Evolutionary conservation across 2,329 filamentous ascomycete species (phyloP), one percentile per base, ranked within the genome.

Genomic region (Geosmithia putterillii): DNA sequence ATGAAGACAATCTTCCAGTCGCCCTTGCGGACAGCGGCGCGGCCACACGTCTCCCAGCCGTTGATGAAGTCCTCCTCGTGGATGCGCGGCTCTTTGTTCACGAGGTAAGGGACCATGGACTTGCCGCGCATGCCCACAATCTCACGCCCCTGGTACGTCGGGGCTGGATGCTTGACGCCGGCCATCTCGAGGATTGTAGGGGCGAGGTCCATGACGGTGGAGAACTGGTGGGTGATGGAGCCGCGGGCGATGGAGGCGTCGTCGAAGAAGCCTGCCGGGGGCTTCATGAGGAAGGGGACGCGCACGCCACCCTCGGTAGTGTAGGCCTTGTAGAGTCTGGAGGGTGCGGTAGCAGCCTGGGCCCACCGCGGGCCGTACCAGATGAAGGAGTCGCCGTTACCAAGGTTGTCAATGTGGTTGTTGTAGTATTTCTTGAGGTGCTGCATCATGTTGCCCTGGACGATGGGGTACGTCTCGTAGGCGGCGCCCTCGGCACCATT

Each of bases 351-450:
- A 9, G 61, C 56, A 1, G 61, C 62, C 39, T 63, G 60, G 2
- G 72, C 73, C 72, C 73, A 76, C 17, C 68, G 65, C 4, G 69
- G 71, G 1, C 76, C 75, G 48, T 79, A 79, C 74, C 74, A 79
- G 47, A 77, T 70, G 51, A 76, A 79, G 1, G 67, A 72, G 52
- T 77, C 62, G 59, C 15, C 70, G 66, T 52, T 74, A 2, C 73
- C 74, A 15, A 77, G 60, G 45, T 78, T 78, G 7, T 76, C 73
- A 3, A 74, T 32, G n/a, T 46, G 49, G 41, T 41, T 70, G 42
- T 73, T 67, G 7, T 76, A 76, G 23, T 79, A 64, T 34, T 49
- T 49, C 37, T 51, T 48, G 18, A 53, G 51, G 4, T 49, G 8
- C 42, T 46, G 41, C 12, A 41, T 43, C 28, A 54, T 50, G 5